These are phyloP conservation scores for Pelargonium nanum DNA, from an alignment of 345 rosid species.

Conservation along the genomic window DNA sequence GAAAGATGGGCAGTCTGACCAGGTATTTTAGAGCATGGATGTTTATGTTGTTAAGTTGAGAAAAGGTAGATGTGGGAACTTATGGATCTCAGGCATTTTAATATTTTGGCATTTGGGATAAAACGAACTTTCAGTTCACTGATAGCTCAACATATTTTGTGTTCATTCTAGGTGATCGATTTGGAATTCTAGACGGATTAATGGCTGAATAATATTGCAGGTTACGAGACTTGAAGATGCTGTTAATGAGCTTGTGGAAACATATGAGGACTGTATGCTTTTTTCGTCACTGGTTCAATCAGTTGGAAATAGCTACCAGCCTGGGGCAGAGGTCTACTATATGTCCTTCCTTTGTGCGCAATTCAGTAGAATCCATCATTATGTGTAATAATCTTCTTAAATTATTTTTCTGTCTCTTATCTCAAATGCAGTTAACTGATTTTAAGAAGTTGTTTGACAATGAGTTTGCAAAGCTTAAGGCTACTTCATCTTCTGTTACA, in stretches of 20 bases:
- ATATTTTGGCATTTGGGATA: no score
- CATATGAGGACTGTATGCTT: slow-evolving; percentile 37
- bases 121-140: neutral
- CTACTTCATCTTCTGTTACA: slow-evolving; percentile 29
- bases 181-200: neutral
- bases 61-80: neutral
- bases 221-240: slow-evolving; percentile 66
- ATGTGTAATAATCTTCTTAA: neutral
- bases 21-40: slow-evolving; percentile 28
- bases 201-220: slow-evolving; percentile 21
- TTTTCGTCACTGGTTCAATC: slow-evolving; percentile 49
- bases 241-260: slow-evolving; percentile 42
- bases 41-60: neutral
- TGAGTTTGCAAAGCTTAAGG: slow-evolving; percentile 44
- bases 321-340: slow-evolving; percentile 40
- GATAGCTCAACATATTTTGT: neutral
- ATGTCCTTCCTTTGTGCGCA: neutral
- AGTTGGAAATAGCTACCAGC: slow-evolving; percentile 52
- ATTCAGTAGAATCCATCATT: neutral
- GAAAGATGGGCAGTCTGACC: slow-evolving; percentile 47
- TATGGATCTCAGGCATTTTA: no score
- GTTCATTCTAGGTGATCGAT: neutral
- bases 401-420: slow-evolving; percentile 8
- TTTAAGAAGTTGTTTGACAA: slow-evolving; percentile 56
- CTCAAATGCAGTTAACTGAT: slow-evolving; percentile 53